Evolutionary conservation across 352 stramenopile genomes (phyloP).

Genomic region (Aphanomyces cochlioides): DNA sequence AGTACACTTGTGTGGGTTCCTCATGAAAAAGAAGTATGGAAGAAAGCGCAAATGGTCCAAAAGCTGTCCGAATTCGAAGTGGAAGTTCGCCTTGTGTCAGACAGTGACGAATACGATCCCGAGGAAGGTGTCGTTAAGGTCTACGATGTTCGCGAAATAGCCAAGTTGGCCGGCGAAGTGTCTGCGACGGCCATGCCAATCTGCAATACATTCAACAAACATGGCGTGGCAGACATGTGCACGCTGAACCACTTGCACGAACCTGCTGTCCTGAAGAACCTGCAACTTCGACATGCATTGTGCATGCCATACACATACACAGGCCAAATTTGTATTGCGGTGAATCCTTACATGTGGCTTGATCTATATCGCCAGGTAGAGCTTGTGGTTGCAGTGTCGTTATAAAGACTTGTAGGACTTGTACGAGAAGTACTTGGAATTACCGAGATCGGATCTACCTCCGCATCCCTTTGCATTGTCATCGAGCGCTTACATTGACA

Average conservation of each 20-base stretch:
- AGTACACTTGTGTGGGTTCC: conserved; percentile 76
- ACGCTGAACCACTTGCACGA: conserved; percentile 79
- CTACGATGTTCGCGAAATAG: conserved; percentile 60
- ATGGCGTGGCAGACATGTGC: conserved; percentile 41
- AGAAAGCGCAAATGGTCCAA: conserved; percentile 41
- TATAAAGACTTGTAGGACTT: conserved; percentile 34
- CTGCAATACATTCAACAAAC: conserved; percentile 65
- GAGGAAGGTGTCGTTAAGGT: conserved; percentile 60
- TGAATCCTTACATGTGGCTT: conserved; percentile 81
- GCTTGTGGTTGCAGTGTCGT: background rate
- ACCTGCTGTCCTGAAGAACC: conserved; percentile 70
- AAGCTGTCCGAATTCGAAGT: conserved; percentile 3
- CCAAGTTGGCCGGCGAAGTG: conserved; percentile 62
- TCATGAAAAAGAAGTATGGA: conserved; percentile 71
- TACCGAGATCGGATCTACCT: conserved; percentile 48
- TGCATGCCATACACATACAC: conserved; percentile 80
- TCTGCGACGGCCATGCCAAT: conserved; percentile 77
- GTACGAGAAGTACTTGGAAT: conserved; percentile 61
- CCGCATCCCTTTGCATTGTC: conserved; percentile 74
- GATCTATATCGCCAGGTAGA: conserved; percentile 53
- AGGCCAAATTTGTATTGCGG: conserved; percentile 71
- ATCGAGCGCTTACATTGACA: conserved; percentile 61
- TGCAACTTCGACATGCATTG: conserved; percentile 63
- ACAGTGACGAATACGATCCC: conserved; percentile 47
- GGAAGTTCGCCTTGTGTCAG: conserved; percentile 57